A percentile compares a stretch with the other conserved stretches of the same genome.
Evolutionary conservation across 306 rosid species (phyloP).

Genomic region (Malus domestica): ASM211411v1 NC_041798.1:6870001-6870500

Average conservation of each 20-base stretch:
- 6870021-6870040: background rate
- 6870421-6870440: conserved; percentile 55
- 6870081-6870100: conserved; percentile 55
- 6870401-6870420: background rate
- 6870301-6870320: background rate
- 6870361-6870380: too few relatives aligned
- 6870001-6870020: background rate
- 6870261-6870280: conserved; percentile 73
- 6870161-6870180: background rate
- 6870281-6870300: conserved; percentile 66
- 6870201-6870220: background rate
- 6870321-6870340: conserved; percentile 1
- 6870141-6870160: background rate
- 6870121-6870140: conserved; percentile 52
- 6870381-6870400: background rate
- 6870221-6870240: conserved; percentile 54
- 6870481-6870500: conserved; percentile 46
- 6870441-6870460: conserved; percentile 62
- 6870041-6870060: background rate
- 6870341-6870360: background rate
- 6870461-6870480: conserved; percentile 75
- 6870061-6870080: conserved; percentile 38
- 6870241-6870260: conserved; percentile 70
- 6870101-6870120: conserved; percentile 71
- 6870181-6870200: background rate